Evolutionary conservation across 352 stramenopile species (phyloP), one percentile per base, ranked within the genome.

Genomic region (Phytophthora cryptogea): DNA sequence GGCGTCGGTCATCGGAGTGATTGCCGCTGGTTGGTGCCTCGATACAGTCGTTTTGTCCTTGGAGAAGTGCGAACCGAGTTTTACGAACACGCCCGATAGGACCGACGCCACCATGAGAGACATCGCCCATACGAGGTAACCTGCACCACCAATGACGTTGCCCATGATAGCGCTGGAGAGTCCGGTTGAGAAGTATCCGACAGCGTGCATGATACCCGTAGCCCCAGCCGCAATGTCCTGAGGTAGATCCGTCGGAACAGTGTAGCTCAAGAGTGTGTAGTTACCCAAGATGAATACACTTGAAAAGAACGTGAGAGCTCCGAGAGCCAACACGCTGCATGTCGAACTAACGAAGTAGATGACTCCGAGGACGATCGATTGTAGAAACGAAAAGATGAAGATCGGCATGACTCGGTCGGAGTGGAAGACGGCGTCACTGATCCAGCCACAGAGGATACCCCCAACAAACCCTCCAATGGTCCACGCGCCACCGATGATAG

Each of bases 211-310:
- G 62, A 92, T 68, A 1, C 80, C 83, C 0, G 70, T 82, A 0
- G 83, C 80, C 7, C 78, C 78, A 1, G 83, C 83, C 0, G 78
- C 78, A 45, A 92, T 88, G 36, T 92, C 78, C 45, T 83, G 78
- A 36, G 83, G 79, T 23, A 92, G 58, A 63, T 92, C 83, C 3
- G 79, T 85, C 20, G 83, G 83, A 11, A 92, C 83, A 0, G 83
- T 89, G 59, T 90, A 92, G 51, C 72, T 87, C 26, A 90, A 62
- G 17, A 92, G 58, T 40, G 83, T 90, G 63, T 89, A 89, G 64
- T 89, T 92, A 27, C 83, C 83, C 4, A 92, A 47, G 27, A 92
- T 52, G 59, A 86, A 90, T 13, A 92, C 74, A 49, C 83, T 92
- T 20, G 76, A 73, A 45, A 78, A 54, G 46, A 92, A 92, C 14